A percentile compares a stretch with the other conserved stretches of the same genome.
Conservation (phyloP, 2,329 filamentous ascomycete species). For the Fusarium subglutinans region DNA sequence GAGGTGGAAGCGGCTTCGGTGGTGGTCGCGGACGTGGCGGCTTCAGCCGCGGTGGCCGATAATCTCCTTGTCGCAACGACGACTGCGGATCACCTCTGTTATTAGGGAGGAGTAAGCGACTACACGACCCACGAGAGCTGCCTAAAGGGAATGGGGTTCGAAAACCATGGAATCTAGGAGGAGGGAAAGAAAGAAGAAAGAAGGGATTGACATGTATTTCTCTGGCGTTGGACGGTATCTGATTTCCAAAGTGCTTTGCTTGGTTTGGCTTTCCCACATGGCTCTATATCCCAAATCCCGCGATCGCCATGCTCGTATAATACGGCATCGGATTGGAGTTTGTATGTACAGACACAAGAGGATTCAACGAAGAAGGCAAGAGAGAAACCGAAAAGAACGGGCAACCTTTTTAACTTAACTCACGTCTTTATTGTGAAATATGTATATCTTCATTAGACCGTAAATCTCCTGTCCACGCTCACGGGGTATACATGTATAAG, state of each 20-base stretch:
- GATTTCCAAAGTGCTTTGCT: conserved; percentile 32
- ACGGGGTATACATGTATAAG: conserved; percentile 30
- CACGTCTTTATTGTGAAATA: not conserved
- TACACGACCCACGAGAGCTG: conserved; percentile 34
- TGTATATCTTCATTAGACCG: not conserved
- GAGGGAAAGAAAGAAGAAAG: conserved; percentile 21
- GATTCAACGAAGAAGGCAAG: conserved; percentile 37
- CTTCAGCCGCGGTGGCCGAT: conserved; percentile 44
- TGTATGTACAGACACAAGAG: conserved; percentile 43
- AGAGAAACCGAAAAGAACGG: conserved; percentile 37
- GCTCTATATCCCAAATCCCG: conserved; percentile 33
- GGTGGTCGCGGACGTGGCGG: conserved; percentile 43
- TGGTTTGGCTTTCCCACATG: conserved; percentile 32
- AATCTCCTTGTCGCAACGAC: conserved; percentile 10
- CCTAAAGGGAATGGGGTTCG: not conserved
- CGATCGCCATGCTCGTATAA: conserved; percentile 20
- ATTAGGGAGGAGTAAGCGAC: conserved; percentile 5
- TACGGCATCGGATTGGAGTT: conserved; percentile 41
- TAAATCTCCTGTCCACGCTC: not conserved
- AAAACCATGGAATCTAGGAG: conserved; percentile 11
- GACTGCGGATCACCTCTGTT: conserved; percentile 4
- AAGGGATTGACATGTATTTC: conserved; percentile 33
- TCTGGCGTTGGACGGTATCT: conserved; percentile 38
- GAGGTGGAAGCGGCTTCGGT: conserved; percentile 41
- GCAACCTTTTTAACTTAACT: conserved; percentile 31